Conservation (phyloP, 2,329 filamentous ascomycete genomes). For the Fonsecaea nubica region DNA sequence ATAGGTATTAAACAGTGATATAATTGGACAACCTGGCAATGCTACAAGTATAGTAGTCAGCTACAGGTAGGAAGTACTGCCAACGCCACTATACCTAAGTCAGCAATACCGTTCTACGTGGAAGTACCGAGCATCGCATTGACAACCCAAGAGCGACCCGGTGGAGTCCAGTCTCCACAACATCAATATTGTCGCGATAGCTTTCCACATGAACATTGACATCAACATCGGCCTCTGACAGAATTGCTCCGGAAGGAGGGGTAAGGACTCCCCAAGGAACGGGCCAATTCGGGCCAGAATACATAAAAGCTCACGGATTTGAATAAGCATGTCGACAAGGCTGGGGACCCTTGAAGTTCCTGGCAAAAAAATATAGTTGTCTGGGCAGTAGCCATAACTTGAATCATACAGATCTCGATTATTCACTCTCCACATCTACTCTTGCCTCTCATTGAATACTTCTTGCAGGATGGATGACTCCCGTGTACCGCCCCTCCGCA, state of each 20-base stretch:
- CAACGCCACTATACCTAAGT: too few relatives aligned
- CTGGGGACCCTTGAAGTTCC: neutral
- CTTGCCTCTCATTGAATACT: neutral
- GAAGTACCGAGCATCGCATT: too few relatives aligned
- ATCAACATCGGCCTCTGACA: neutral
- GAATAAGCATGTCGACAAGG: neutral
- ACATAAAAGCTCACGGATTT: neutral
- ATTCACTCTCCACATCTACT: slow-evolving; percentile 3
- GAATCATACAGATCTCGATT: slow-evolving; percentile 8
- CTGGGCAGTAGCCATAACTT: neutral
- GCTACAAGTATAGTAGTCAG: too few relatives aligned
- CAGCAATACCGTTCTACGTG: too few relatives aligned
- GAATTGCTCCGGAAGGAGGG: neutral
- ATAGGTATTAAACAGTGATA: neutral
- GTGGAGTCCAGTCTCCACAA: neutral
- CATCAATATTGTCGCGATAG: neutral
- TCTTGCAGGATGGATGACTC: neutral
- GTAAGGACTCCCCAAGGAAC: neutral
- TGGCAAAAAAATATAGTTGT: neutral
- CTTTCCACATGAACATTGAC: neutral
- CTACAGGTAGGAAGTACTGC: too few relatives aligned
- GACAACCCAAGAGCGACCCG: neutral
- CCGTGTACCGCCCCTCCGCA: neutral
- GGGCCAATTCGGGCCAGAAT: neutral
- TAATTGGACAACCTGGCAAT: too few relatives aligned